Base-by-base conservation (phyloP, 768 basidiomycete genomes). In the Butyriboletus loyo region DNA sequence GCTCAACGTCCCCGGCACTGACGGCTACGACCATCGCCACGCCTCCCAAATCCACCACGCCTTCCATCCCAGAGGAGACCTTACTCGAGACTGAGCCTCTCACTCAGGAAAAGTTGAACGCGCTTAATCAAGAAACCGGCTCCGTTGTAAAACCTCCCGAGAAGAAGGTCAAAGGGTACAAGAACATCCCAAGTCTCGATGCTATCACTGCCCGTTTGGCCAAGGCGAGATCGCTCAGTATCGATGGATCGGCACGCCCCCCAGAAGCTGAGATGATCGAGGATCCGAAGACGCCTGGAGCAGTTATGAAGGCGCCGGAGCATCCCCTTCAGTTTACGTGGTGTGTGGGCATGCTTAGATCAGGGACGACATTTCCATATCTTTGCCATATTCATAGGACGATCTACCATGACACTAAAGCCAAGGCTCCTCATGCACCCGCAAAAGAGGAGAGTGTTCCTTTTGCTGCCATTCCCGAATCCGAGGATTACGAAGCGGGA, bases 381-480 rank as follows among this genome's bases (percentile, higher is more conserved):
- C 25, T 32, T 42, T 21, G 17, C 9, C 4, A 11, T n/a, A 34
- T 36, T 46, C 24, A 36, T 15, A 93, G 92, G 93, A 94, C 90
- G 13, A 78, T 96, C 55, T 97, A 84, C 69, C 91, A 92, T 69
- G 94, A 97, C 66, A 81, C 86, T 22, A 96, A 95, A 75, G 66
- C 83, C 54, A 87, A 87, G 69, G 76, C 73, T 50, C 81, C 87
- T 32, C 51, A 47, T 25, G 59, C 24, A 7, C 5, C 62, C 3
- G 2, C 7, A 28, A 66, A 63, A 34, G 68, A 74, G 1, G 66
- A 77, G 9, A 39, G 44, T 22, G 61, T 54, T 46, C 57, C 65
- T 62, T 65, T 69, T 67, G 30, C 55, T 67, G 50, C 73, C 30
- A 76, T 83, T 15, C 80, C 85, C 14, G 89, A 90, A 58, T 79